These are phyloP conservation scores for Irpex sp. DNA, from an alignment of 1,284 basidiomycete species.

Conservation along the genomic window DNA sequence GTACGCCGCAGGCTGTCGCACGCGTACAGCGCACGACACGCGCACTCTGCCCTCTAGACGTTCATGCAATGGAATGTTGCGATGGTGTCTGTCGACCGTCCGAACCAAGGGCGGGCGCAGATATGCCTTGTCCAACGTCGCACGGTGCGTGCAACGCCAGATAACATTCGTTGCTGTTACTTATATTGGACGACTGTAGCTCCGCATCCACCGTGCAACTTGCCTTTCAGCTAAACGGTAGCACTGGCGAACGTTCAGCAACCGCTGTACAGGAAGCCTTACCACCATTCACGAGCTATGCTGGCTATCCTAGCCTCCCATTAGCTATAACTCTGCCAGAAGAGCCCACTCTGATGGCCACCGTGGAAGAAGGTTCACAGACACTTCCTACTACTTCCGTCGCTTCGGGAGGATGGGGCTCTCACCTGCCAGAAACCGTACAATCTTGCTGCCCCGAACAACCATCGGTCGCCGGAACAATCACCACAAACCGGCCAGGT, in stretches of 20 bases:
- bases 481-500: background rate
- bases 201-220: conserved; percentile 1
- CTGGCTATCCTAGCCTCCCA: background rate
- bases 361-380: too few relatives aligned
- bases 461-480: too few relatives aligned
- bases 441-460: too few relatives aligned
- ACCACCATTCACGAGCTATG: background rate
- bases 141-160: conserved; percentile 11
- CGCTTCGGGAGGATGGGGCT: background rate
- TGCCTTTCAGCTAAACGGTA: conserved; percentile 9
- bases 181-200: conserved; percentile 1
- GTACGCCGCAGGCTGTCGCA: conserved; percentile 8
- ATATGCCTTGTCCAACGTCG: conserved; percentile 9
- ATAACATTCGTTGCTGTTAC: background rate
- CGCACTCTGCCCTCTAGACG: conserved; percentile 11
- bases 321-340: background rate
- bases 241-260: background rate
- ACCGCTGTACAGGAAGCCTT: background rate
- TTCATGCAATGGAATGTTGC: conserved; percentile 53
- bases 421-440: too few relatives aligned
- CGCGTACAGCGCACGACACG: conserved; percentile 6
- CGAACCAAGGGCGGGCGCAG: conserved; percentile 30
- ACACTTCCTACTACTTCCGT: background rate
- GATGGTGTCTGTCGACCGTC: conserved; percentile 42
- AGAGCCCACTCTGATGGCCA: background rate